Evolutionary conservation across 768 basidiomycete genomes (phyloP), one percentile per base, ranked within the genome.

Genomic region (Boletus rubescentipes): DNA sequence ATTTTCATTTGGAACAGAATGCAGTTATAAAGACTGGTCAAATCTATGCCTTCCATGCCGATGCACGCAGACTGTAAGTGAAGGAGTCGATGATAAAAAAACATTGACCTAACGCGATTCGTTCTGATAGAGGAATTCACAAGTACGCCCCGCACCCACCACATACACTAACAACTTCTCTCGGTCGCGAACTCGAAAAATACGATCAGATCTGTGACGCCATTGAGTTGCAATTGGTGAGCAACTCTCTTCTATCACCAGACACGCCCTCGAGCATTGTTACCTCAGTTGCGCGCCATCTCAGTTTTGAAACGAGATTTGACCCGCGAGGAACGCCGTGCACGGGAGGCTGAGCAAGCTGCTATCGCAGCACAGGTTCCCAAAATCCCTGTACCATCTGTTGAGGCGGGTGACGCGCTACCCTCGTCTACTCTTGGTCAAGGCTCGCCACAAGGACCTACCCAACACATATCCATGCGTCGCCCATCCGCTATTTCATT

Each of bases 161-260:
- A 10, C 82, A 73, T n/a, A 77, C 84, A 21, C 65, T 91, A 12
- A 83, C 80, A 4, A 73, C 82, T 4, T 77, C 86, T 16, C 75
- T 93, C 32, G 85, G 89, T 15, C 81, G 81, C 35, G 88, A 90
- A 63, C 74, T 91, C 4, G 88, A 91, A 65, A 86, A 81, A 62
- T 92, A 87, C 60, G 89, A 92, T 62, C 87, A 90, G 61, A 57
- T 91, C 5, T 89, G 88, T 61, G 91, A 93, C 64, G 75, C 83
- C 2, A 82, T 93, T 46, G 91, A 92, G 67, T 79, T 83, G 37
- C 82, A 84, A 48, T 61, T 93, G 59, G 90, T 84, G 67, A 68
- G 84, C 71, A 39, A 36, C 31, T 40, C n/a, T 43, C 31, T 23
- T 26, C 36, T 38, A 5, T 44, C 34, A 46, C n/a, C 53, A 14